Evolutionary conservation across 805 yeast genomes (phyloP).

Genomic region (Cyberlindnera suaveolens): DNA sequence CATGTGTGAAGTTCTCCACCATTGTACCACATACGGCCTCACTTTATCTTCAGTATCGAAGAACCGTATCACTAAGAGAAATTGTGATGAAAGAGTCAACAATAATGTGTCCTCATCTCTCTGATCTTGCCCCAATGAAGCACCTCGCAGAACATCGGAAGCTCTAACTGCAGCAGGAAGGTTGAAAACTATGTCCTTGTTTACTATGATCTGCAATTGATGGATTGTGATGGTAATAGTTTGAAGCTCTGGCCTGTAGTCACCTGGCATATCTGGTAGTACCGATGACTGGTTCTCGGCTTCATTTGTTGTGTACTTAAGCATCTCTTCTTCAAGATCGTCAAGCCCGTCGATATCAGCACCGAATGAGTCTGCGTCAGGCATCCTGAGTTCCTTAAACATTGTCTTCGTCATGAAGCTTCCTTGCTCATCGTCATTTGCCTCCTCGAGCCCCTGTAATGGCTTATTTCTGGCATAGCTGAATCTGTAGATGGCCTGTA

Average conservation of each 20-base stretch:
- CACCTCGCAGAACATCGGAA: constrained; percentile 13
- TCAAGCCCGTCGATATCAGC: constrained; percentile 16
- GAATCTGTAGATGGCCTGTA: constrained; percentile 30
- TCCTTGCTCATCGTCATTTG: constrained; percentile 12
- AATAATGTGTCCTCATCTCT: constrained; percentile 32
- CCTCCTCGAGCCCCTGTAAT: constrained; percentile 13
- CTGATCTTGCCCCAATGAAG: constrained; percentile 1
- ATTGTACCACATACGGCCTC: constrained; percentile 40
- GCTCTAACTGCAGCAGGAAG: constrained; percentile 15
- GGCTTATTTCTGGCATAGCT: constrained; percentile 14
- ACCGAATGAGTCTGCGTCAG: constrained; percentile 19
- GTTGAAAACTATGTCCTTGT: constrained; percentile 8
- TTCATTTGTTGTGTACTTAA: constrained; percentile 9
- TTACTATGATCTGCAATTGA: constrained; percentile 11
- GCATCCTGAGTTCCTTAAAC: constrained; percentile 19
- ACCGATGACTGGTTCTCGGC: not conserved
- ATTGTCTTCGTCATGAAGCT: constrained; percentile 25
- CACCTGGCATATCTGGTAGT: not conserved
- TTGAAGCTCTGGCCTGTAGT: constrained; percentile 9
- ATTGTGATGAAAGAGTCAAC: constrained; percentile 33
- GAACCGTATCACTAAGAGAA: constrained; percentile 32
- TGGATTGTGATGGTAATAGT: constrained; percentile 12
- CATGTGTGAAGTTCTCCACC: constrained; percentile 34
- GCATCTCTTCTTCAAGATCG: constrained; percentile 16
- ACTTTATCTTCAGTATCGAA: constrained; percentile 18